Base-by-base conservation (phyloP, 345 rosid genomes). In the Populus euphratica region DNA sequence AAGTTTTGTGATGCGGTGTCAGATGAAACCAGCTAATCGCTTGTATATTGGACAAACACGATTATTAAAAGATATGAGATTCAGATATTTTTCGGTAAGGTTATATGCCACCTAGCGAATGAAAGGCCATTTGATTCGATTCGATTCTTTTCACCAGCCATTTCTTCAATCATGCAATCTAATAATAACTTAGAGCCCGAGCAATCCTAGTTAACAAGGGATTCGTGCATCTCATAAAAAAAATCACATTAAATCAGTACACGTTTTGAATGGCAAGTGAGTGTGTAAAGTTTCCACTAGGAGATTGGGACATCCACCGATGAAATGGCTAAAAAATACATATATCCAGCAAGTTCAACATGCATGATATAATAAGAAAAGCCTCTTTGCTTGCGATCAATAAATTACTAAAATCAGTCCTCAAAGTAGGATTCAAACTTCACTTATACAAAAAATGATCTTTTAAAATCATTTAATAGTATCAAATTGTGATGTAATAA, bases 231-330 rank as follows among this genome's bases (percentile, higher is more conserved):
- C 56, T 17, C n/a, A 17, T 16, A 50, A 50, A 4, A 41, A 41
- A 41, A 54, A 54, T 54, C 18, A 1, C 20, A 3, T 16, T 49
- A 7, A 21, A 54, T 21, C 1, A 54, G 23, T 47, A n/a, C 7
- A 5, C 20, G 1, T 47, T 70, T 49, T 72, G 29, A 72, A 72
- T 33, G 33, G 44, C n/a, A 52, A 33, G 20, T 63, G 29, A 33
- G 20, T 10, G 38, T 72, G 6, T 10, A 14, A 49, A 71, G 8
- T 33, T 29, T 31, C 36, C 75, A 20, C 65, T 52, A 52, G 52
- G 5, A 71, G 75, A 54, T 52, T 5, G 65, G 20, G 75, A 72
- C 44, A 35, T 35, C 75, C 75, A 72, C 65, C 36, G 1, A 72
- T 31, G 4, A 10, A 35, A 31, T 52, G 11, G 41, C 3, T 49